These are phyloP conservation scores for Hyphopichia khmerensis DNA, from an alignment of 1,139 yeast species.

Conservation along the genomic window DNA sequence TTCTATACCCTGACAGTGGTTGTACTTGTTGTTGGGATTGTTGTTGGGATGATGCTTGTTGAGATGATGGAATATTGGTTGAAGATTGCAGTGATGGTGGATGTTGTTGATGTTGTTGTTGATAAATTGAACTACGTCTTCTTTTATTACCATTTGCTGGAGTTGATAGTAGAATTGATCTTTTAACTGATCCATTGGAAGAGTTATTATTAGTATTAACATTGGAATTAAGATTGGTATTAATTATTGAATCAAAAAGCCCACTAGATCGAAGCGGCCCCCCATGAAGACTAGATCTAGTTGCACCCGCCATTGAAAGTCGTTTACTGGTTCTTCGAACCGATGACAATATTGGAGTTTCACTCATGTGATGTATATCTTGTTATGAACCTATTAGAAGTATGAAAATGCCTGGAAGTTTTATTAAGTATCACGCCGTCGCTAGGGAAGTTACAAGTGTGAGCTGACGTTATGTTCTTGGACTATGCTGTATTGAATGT, in stretches of 20 bases:
- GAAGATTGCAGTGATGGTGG: conserved; percentile 16
- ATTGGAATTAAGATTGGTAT: neutral
- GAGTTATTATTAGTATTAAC: neutral
- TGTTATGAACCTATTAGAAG: too few relatives aligned
- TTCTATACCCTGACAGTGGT: conserved; percentile 10
- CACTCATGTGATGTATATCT: conserved; percentile 2
- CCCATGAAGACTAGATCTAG: conserved; percentile 30
- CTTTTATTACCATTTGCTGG: conserved; percentile 39
- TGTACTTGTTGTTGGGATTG: conserved; percentile 6
- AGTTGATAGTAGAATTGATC: conserved; percentile 34
- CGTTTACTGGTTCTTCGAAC: conserved; percentile 16
- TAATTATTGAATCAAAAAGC: conserved; percentile 4
- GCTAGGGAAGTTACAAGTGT: too few relatives aligned
- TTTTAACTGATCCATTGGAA: conserved; percentile 20
- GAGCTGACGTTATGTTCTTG: too few relatives aligned
- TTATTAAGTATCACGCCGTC: too few relatives aligned
- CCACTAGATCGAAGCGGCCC: conserved; percentile 7
- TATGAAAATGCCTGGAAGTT: too few relatives aligned
- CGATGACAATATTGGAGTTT: conserved; percentile 4
- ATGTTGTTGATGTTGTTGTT: neutral
- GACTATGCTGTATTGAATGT: too few relatives aligned
- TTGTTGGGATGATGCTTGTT: conserved; percentile 2
- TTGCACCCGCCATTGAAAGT: conserved; percentile 36
- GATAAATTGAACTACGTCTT: conserved; percentile 26
- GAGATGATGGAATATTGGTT: conserved; percentile 9